These are phyloP conservation scores for Murraya koenigii DNA, from an alignment of 345 rosid genomes.

Conservation along the genomic window DNA sequence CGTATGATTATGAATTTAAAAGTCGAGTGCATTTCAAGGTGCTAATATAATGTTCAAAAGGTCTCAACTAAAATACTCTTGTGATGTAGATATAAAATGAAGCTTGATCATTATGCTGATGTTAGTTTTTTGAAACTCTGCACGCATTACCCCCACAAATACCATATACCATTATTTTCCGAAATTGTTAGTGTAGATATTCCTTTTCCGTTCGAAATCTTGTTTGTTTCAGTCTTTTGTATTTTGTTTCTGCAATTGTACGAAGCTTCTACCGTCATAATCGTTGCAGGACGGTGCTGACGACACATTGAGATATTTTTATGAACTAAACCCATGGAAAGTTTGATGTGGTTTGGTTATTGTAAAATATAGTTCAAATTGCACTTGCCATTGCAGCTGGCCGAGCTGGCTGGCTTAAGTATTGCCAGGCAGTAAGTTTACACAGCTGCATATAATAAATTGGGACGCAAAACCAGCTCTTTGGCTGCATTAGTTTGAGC, in stretches of 20 bases:
- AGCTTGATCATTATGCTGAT: background rate
- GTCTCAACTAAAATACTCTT: background rate
- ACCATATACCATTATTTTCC: background rate
- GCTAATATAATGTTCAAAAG: background rate
- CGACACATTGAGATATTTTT: background rate
- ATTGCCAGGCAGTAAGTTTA: slow-evolving; percentile 70
- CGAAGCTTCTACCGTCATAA: background rate
- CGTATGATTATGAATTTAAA: background rate
- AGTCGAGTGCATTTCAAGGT: background rate
- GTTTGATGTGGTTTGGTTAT: background rate
- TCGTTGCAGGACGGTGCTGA: background rate
- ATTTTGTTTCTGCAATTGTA: background rate
- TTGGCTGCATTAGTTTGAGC: slow-evolving; percentile 52
- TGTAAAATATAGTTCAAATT: background rate
- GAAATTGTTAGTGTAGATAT: background rate
- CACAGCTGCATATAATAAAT: slow-evolving; percentile 61
- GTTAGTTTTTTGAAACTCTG: background rate
- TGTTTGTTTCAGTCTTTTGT: background rate
- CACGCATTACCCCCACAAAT: too few species aligned
- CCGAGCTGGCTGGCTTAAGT: slow-evolving; percentile 90
- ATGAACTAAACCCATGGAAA: background rate
- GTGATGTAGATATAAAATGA: background rate
- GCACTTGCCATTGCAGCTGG: slow-evolving; percentile 54
- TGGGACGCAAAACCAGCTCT: slow-evolving; percentile 69
- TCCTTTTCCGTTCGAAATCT: background rate